Conservation (phyloP, 75 land plant genomes). For the Cryptomeria japonica region DNA sequence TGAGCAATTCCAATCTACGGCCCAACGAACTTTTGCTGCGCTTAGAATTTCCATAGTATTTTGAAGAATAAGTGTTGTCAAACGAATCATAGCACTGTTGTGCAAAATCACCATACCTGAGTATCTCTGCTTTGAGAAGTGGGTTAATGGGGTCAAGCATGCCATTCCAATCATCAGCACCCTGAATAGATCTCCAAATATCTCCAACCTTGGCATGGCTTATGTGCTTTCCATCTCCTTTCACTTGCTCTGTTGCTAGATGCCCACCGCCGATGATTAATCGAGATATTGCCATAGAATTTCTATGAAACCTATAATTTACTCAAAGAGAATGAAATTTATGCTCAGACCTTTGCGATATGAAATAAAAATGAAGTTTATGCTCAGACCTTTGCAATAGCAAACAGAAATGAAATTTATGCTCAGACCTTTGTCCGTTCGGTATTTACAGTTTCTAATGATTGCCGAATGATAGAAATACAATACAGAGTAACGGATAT, state of each 20-base stretch:
- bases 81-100: constrained; percentile 25
- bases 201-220: background rate
- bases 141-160: constrained; percentile 8
- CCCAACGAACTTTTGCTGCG: background rate
- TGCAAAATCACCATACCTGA: constrained; percentile 35
- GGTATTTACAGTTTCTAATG: too few relatives aligned
- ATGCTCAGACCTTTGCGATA: too few relatives aligned
- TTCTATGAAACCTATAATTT: too few relatives aligned
- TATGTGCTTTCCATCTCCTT: background rate
- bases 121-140: constrained; percentile 13
- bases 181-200: constrained; percentile 9
- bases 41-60: constrained; percentile 16
- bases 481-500: too few relatives aligned
- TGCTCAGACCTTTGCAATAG: too few relatives aligned
- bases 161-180: constrained; percentile 16
- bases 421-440: too few relatives aligned
- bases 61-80: constrained; percentile 12
- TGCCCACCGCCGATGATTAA: too few relatives aligned
- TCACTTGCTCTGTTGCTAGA: background rate
- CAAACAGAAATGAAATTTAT: too few relatives aligned
- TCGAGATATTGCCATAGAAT: too few relatives aligned
- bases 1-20: background rate
- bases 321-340: too few relatives aligned
- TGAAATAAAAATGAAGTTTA: too few relatives aligned
- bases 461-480: too few relatives aligned